These are phyloP conservation scores for Clonostachys rosea DNA, from an alignment of 2,329 filamentous ascomycete species.

Conservation along the genomic window DNA sequence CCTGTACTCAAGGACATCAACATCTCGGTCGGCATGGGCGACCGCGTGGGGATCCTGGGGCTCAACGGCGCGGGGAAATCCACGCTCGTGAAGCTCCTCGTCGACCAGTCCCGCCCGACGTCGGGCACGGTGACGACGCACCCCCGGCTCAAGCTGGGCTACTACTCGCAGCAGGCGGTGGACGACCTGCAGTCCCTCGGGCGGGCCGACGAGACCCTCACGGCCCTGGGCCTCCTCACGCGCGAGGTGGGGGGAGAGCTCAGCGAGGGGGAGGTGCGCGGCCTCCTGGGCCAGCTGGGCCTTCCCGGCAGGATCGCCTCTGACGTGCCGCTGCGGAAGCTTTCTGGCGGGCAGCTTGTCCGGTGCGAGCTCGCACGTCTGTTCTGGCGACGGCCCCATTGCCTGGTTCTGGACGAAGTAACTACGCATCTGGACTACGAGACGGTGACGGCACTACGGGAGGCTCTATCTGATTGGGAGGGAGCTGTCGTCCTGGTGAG, in stretches of 20 bases:
- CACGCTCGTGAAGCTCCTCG: conserved; percentile 68
- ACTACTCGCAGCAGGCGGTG: conserved; percentile 78
- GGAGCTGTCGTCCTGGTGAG: conserved; percentile 75
- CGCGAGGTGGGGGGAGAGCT: conserved; percentile 45
- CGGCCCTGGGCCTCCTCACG: conserved; percentile 60
- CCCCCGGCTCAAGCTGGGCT: conserved; percentile 64
- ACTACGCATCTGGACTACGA: conserved; percentile 84
- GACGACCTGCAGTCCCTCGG: conserved; percentile 60
- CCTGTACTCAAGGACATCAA: conserved; percentile 57
- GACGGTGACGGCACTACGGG: conserved; percentile 67
- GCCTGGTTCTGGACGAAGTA: conserved; percentile 74
- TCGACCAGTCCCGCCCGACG: conserved; percentile 52
- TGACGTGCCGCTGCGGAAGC: conserved; percentile 65
- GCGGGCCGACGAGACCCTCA: conserved; percentile 42
- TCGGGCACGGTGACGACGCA: conserved; percentile 61
- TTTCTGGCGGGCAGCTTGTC: conserved; percentile 78
- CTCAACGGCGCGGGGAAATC: conserved; percentile 82
- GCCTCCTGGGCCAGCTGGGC: conserved; percentile 63
- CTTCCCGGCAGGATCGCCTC: conserved; percentile 66
- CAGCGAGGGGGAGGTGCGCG: conserved; percentile 64
- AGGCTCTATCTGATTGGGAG: conserved; percentile 62
- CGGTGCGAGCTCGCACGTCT: conserved; percentile 60
- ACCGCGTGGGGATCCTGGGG: conserved; percentile 71
- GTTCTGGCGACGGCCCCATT: conserved; percentile 65
- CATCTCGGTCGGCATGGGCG: conserved; percentile 67